phyloP scores from a whole-genome alignment of 2,329 filamentous ascomycete genomes.

The Claviceps sp. region DNA sequence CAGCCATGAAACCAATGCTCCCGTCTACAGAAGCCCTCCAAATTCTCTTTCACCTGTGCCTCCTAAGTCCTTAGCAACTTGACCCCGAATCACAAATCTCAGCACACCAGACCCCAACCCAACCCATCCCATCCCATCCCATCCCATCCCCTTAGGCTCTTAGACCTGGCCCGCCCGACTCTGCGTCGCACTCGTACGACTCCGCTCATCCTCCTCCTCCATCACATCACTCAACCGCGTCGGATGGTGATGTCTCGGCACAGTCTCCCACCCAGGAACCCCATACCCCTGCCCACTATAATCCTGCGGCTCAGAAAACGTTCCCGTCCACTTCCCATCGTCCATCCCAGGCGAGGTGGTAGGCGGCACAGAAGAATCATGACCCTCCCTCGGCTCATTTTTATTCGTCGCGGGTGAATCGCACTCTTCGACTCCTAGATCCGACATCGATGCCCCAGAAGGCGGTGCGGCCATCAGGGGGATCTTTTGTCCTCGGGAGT shows the following conservation, averaged over 20 bases:
- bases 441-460: slow-evolving; percentile 34
- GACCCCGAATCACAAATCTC: too few relatives aligned
- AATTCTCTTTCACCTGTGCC: too few relatives aligned
- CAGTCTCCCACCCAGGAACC: slow-evolving; percentile 59
- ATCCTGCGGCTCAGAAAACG: slow-evolving; percentile 36
- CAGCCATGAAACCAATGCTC: too few relatives aligned
- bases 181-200: slow-evolving; percentile 58
- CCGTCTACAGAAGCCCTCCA: too few relatives aligned
- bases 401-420: slow-evolving; percentile 38
- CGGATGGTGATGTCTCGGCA: slow-evolving; percentile 73
- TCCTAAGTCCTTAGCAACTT: too few relatives aligned
- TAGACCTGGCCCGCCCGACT: slow-evolving; percentile 27
- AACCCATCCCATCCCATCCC: not conserved
- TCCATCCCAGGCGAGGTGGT: slow-evolving; percentile 11
- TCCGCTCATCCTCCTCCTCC: slow-evolving; percentile 72
- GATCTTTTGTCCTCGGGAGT: slow-evolving; percentile 47
- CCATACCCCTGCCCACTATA: slow-evolving; percentile 56
- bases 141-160: not conserved
- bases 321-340: slow-evolving; percentile 26
- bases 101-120: too few relatives aligned
- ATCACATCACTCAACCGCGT: slow-evolving; percentile 80
- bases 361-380: slow-evolving; percentile 13
- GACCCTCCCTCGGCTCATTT: slow-evolving; percentile 22
- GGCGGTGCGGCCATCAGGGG: slow-evolving; percentile 30
- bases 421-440: slow-evolving; percentile 42